A percentile compares a stretch with the other conserved stretches of the same genome.
phyloP scores from a whole-genome alignment of 2,329 filamentous ascomycete species.

The Pestalotiopsis sp. region DNA sequence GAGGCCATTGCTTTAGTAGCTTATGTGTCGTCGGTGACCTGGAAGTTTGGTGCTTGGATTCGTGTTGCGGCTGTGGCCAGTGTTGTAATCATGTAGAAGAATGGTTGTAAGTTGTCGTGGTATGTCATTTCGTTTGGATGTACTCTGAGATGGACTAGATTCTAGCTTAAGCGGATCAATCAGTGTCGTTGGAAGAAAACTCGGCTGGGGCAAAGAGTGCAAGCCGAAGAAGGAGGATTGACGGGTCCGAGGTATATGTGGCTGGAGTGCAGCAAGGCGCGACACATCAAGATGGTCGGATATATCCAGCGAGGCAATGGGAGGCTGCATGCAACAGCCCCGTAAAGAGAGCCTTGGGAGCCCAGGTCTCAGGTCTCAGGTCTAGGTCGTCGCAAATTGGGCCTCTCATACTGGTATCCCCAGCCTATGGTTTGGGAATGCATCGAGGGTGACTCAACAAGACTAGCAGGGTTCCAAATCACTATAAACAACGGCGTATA shows the following conservation, averaged over 20 bases:
- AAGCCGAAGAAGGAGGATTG: slow-evolving; percentile 14
- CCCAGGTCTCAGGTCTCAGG: slow-evolving; percentile 24
- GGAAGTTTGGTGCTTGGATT: not conserved
- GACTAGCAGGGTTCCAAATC: slow-evolving; percentile 31
- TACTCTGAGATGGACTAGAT: not conserved
- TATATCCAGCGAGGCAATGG: slow-evolving; percentile 10
- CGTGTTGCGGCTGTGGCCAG: not conserved
- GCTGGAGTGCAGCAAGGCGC: slow-evolving; percentile 20
- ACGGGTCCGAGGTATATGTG: slow-evolving; percentile 18
- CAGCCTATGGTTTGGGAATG: slow-evolving; percentile 17
- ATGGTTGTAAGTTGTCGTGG: slow-evolving; percentile 4
- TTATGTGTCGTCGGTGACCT: slow-evolving; percentile 22
- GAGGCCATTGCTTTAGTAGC: slow-evolving; percentile 21
- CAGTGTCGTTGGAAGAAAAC: slow-evolving; percentile 16
- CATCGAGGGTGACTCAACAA: slow-evolving; percentile 28
- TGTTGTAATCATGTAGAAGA: not conserved
- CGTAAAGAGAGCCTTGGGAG: not conserved
- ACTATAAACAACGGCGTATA: slow-evolving; percentile 26
- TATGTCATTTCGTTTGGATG: slow-evolving; percentile 6
- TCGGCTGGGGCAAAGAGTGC: not conserved
- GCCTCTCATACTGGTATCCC: slow-evolving; percentile 18
- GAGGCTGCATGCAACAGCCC: not conserved
- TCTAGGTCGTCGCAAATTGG: slow-evolving; percentile 21
- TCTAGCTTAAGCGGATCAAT: slow-evolving; percentile 13
- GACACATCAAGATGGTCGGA: not conserved